Evolutionary conservation across 495 filamentous ascomycete genomes (phyloP).

Genomic region (Penicillium desertorum): DNA sequence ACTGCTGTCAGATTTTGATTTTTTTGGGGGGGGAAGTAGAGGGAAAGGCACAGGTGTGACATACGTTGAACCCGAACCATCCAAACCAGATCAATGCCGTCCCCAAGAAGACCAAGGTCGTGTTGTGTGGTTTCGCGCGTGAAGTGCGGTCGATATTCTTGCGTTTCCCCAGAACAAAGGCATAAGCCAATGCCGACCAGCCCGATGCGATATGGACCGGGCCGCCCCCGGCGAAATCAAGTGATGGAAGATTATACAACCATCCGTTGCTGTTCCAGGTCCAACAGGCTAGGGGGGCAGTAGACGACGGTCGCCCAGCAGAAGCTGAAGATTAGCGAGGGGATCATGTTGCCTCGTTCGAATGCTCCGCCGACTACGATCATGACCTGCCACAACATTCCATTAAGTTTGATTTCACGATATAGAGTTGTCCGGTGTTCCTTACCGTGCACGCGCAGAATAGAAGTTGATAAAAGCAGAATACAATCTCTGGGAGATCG

Average conservation of each 20-base stretch:
- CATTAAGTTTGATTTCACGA: background rate
- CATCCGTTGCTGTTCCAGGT: conserved; percentile 61
- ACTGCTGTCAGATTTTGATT: background rate
- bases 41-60: conserved; percentile 1
- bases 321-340: conserved; percentile 57
- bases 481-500: conserved; percentile 56
- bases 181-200: conserved; percentile 56
- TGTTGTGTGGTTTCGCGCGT: conserved; percentile 54
- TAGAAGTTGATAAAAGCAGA: conserved; percentile 57
- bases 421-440: background rate
- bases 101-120: conserved; percentile 56
- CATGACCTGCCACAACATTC: conserved; percentile 35
- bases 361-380: conserved; percentile 55
- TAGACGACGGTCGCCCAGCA: conserved; percentile 61
- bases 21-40: background rate
- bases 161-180: conserved; percentile 55
- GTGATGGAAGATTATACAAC: conserved; percentile 54
- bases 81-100: conserved; percentile 61
- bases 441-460: conserved; percentile 57
- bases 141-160: conserved; percentile 43
- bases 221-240: conserved; percentile 58
- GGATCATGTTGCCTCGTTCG: conserved; percentile 55
- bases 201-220: conserved; percentile 59
- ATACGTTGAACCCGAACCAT: conserved; percentile 60
- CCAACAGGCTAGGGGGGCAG: conserved; percentile 58